Base-by-base conservation (phyloP, 192 early-diverging fungal species). In the Coemansia sp. region DNA sequence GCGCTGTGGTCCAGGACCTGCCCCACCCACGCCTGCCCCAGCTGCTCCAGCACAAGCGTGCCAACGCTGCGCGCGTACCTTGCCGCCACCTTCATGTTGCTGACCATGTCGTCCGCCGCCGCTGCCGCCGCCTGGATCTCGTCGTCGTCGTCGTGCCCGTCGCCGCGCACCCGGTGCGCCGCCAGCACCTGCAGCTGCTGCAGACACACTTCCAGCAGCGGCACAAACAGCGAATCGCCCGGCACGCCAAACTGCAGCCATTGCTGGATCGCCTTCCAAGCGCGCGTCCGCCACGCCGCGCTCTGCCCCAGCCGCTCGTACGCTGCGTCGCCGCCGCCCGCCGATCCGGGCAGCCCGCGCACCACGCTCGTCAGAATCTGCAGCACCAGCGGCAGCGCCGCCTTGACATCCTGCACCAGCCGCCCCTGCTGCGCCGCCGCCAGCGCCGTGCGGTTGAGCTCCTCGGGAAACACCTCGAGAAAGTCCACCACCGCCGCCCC, bases 171-270 rank as follows among this genome's bases (percentile, higher is more conserved):
- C 53, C 62, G 73, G 0, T 60, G 56, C 31, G 44, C 27, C 6
- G 64, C 74, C 50, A 71, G 32, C 8, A 54, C 49, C 12, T 56
- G 38, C 5, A 77, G 59, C 60, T 67, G 74, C 56, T 54, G 30
- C 46, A 77, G n/a, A 14, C 60, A 33, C 61, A 67, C 47, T 4
- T 69, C 74, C 12, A 77, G 61, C 11, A 77, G 67, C 40, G 53
- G 60, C 19, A 77, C 55, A 55, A 77, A 61, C 53, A 64, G 38
- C 22, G 45, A 35, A 53, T 67, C 74, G n/a, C 46, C 56, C 0
- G 64, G 16, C 16, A 77, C 38, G 0, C 74, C 74, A 59, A 71
- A 77, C 49, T 77, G 74, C 53, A 77, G 51, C 74, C 74, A 77
- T 38, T 77, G 67, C 49, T 62, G 27, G 10, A 77, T 60, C 12